Percentiles rank a stretch among this genome's conserved stretches.
Evolutionary conservation across 2,329 filamentous ascomycete species (phyloP).

Genomic region (Colletotrichum sp.): DNA sequence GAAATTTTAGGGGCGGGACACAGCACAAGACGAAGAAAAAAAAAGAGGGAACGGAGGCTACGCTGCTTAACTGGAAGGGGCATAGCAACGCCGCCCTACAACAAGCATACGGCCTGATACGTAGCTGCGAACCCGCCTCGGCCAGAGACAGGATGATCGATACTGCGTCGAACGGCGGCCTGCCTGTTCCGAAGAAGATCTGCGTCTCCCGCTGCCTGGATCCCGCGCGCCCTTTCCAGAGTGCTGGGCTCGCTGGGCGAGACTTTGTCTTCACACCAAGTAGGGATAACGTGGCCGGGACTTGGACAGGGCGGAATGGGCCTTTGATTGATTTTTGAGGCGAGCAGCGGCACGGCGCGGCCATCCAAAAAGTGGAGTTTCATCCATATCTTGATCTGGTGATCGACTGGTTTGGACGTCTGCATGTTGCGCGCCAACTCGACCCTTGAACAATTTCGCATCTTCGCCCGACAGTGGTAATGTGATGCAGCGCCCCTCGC

Average conservation of each 20-base stretch:
- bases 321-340: not conserved
- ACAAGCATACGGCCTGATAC: not conserved
- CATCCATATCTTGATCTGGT: not conserved
- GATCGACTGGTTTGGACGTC: not conserved
- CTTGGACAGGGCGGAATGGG: not conserved
- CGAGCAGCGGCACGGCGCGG: not conserved
- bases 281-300: not conserved
- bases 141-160: not conserved
- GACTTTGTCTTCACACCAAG: not conserved
- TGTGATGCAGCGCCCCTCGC: not conserved
- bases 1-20: not conserved
- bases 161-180: not conserved
- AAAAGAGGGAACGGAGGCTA: conserved; percentile 4
- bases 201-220: not conserved
- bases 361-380: not conserved
- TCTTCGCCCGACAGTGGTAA: not conserved
- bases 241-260: not conserved
- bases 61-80: not conserved
- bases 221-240: not conserved
- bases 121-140: not conserved
- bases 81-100: not conserved
- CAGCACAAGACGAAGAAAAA: not conserved
- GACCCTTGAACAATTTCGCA: not conserved
- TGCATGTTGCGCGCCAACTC: not conserved
- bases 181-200: not conserved